Evolutionary conservation across 768 basidiomycete genomes (phyloP).

Genomic region (Tylopilus sp.): DNA sequence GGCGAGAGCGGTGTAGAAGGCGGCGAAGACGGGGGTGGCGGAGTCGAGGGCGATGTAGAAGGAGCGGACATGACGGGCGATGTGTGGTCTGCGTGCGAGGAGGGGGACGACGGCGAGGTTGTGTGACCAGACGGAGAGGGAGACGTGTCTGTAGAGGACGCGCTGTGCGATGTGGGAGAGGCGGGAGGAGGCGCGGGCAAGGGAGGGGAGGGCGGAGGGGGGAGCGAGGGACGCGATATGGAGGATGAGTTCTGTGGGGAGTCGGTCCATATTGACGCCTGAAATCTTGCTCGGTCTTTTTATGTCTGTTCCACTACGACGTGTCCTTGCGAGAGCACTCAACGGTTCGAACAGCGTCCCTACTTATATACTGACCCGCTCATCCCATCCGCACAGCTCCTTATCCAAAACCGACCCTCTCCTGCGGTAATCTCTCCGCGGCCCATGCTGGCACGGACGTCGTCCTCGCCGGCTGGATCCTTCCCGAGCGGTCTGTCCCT

Average conservation of each 20-base stretch:
- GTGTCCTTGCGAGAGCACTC: not conserved
- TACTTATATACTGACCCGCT: not conserved
- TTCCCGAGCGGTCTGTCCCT: constrained; percentile 64
- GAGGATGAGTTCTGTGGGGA: constrained; percentile 66
- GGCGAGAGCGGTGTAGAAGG: constrained; percentile 49
- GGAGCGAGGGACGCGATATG: constrained; percentile 40
- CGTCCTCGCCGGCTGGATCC: constrained; percentile 78
- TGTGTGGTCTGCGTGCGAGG: constrained; percentile 51
- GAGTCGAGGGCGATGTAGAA: constrained; percentile 55
- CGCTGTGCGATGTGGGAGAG: constrained; percentile 53
- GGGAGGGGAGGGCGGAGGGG: constrained; percentile 40
- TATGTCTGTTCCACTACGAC: not conserved
- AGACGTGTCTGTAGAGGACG: constrained; percentile 59
- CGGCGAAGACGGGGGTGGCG: constrained; percentile 36
- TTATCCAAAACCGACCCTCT: constrained; percentile 59
- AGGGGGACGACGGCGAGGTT: constrained; percentile 51
- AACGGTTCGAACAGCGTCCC: not conserved
- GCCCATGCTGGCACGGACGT: constrained; percentile 54
- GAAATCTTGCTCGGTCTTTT: too few relatives aligned
- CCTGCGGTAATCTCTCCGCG: constrained; percentile 54
- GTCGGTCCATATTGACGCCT: constrained; percentile 1
- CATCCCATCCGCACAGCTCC: constrained; percentile 41
- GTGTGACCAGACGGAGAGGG: constrained; percentile 40
- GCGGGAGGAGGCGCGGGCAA: constrained; percentile 42
- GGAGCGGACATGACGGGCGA: constrained; percentile 60